Percentiles rank a stretch among this genome's conserved stretches.
phyloP scores from a whole-genome alignment of 2,329 filamentous ascomycete genomes.

The Lizonia empirigonia region DNA sequence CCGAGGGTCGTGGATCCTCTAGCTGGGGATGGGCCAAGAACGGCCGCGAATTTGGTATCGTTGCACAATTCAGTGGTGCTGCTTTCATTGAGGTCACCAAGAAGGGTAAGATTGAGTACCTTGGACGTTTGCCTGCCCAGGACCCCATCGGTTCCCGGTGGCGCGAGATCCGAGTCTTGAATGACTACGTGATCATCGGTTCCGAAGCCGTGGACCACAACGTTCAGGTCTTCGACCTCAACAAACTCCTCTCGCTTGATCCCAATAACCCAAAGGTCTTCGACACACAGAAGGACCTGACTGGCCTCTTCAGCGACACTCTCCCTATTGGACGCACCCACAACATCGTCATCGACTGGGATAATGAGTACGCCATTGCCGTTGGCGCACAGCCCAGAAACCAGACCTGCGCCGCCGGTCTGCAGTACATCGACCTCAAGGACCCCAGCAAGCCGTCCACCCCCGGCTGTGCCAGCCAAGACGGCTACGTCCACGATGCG shows the following conservation, averaged over 20 bases:
- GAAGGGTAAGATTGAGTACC: constrained; percentile 57
- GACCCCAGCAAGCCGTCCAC: constrained; percentile 59
- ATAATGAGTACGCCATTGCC: constrained; percentile 42
- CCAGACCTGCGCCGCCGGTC: constrained; percentile 55
- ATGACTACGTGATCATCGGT: constrained; percentile 53
- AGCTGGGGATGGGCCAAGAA: constrained; percentile 61
- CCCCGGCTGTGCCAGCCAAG: constrained; percentile 58
- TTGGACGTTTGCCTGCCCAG: constrained; percentile 57
- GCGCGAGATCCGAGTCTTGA: constrained; percentile 58
- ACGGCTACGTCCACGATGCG: constrained; percentile 66
- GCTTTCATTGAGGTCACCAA: constrained; percentile 59
- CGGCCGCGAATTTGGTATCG: constrained; percentile 60
- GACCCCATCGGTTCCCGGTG: constrained; percentile 52
- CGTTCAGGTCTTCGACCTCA: constrained; percentile 59
- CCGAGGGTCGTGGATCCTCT: constrained; percentile 48
- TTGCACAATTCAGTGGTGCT: constrained; percentile 60
- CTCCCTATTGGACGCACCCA: constrained; percentile 46
- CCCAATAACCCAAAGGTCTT: constrained; percentile 40
- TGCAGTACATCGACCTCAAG: constrained; percentile 64
- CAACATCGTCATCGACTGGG: constrained; percentile 46
- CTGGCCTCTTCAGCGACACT: constrained; percentile 32
- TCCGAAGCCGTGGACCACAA: constrained; percentile 56
- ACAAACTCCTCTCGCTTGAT: constrained; percentile 48
- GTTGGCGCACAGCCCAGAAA: constrained; percentile 43
- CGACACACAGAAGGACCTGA: constrained; percentile 37